Evolutionary conservation across 1,284 basidiomycete species (phyloP).

Genomic region (Lignosus rhinocerotis): DNA sequence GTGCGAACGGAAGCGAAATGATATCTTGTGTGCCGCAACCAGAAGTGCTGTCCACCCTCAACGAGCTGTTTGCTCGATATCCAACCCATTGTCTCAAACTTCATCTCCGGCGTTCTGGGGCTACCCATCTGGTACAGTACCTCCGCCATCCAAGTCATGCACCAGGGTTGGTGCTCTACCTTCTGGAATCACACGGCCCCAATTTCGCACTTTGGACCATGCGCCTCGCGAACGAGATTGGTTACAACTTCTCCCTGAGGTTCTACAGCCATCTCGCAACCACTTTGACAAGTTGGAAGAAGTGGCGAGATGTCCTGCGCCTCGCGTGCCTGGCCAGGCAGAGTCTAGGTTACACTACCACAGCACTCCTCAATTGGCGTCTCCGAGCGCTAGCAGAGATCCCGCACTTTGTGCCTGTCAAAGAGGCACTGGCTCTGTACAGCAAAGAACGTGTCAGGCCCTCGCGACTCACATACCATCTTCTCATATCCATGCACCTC

Average conservation of each 20-base stretch:
- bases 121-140: constrained; percentile 25
- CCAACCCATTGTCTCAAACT: not conserved
- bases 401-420: constrained; percentile 47
- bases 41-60: constrained; percentile 12
- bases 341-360: constrained; percentile 48
- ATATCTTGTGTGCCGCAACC: constrained; percentile 7
- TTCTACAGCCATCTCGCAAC: constrained; percentile 59
- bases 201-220: constrained; percentile 46
- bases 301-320: constrained; percentile 53
- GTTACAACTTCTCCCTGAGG: constrained; percentile 48
- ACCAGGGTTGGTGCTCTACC: constrained; percentile 42
- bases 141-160: constrained; percentile 41
- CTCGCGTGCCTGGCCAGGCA: constrained; percentile 47
- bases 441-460: constrained; percentile 44
- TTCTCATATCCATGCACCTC: constrained; percentile 63
- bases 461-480: constrained; percentile 62
- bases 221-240: constrained; percentile 47
- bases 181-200: constrained; percentile 44
- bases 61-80: constrained; percentile 8
- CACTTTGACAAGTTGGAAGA: constrained; percentile 43
- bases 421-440: constrained; percentile 52
- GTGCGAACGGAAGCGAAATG: not conserved
- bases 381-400: constrained; percentile 57
- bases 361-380: constrained; percentile 68
- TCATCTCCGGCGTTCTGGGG: not conserved